Evolutionary conservation across 495 filamentous ascomycete genomes (phyloP), one percentile per base, ranked within the genome.

Genomic region (Aspergillus olivimuriae): DNA sequence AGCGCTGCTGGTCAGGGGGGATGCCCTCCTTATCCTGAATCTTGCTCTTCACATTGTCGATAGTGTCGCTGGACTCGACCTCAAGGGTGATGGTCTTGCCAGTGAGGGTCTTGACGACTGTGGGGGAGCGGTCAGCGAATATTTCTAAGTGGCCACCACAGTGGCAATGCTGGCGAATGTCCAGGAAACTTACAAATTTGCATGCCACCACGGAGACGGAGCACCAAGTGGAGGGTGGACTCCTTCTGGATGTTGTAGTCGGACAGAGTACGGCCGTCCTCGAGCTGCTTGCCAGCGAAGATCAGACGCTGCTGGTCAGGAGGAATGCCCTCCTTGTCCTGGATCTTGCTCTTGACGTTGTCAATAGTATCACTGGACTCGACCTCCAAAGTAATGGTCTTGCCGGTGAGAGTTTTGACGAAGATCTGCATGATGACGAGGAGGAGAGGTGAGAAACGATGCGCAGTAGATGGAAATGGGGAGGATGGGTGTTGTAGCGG

Each of bases 161-260:
- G 52, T 55, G 52, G 48, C 48, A 28, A 46, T 28, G 23, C 15
- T 33, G n/a, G n/a, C 17, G 11, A n/a, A 30, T 37, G 18, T 39
- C 43, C 9, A 15, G 17, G 19, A 20, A 45, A 76, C 80, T 64
- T 80, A 84, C 80, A 97, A 63, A 97, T 96, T 66, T 97, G 91
- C 91, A 97, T 97, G 63, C 91, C 91, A 71, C 91, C 91, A 74
- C 91, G 92, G 9, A 97, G 89, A 72, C 91, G 92, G 39, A 97
- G 90, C 47, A 97, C 91, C 19, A 97, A 70, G 60, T 97, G 91
- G 21, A 96, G 85, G 18, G 91, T 96, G 10, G 84, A 89, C 69
- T 96, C 91, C 80, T 96, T 97, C 72, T 96, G 92, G 45, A 97
- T 96, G 65, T 96, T 97, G 76, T 97, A 97, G 66, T 97, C 91